Evolutionary conservation across 1,284 basidiomycete genomes (phyloP), one percentile per base, ranked within the genome.

Genomic region (Exobasidium rhododendri): DNA sequence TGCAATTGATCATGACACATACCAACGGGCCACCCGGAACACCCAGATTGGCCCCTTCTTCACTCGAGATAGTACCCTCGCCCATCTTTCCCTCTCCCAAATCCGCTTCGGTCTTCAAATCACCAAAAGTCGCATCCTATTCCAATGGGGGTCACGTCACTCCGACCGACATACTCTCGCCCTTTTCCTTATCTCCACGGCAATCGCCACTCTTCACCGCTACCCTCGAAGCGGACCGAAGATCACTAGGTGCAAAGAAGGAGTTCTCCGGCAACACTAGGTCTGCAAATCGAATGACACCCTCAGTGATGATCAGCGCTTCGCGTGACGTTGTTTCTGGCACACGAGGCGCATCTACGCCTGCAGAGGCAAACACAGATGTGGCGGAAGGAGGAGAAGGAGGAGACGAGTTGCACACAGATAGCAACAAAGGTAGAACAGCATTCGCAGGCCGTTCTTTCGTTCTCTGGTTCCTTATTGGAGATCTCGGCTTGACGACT

Each of bases 391-490:
- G 17, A 6, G 52, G 14, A 4, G 13, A 22, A 55, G 52, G 14
- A 4, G 29, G 13, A 32, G 29, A 26, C 2, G 52, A 44, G 22
- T 40, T 10, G 7, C 35, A 40, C 35, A 40, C 35, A 10, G 43
- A 22, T n/a, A 14, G 43, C n/a, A n/a, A n/a, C n/a, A n/a, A n/a
- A n/a, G n/a, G n/a, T n/a, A n/a, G 50, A 28, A 13, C 3, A 13
- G 3, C 13, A 3, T 2, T 32, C 50, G 17, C 31, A 55, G 13
- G 29, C 20, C 28, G 47, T 13, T 70, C 67, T 1, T 74, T 72
- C 29, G 17, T 74, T 17, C 58, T 69, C 2, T 74, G 73, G 73
- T 73, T 71, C 53, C 55, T 74, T 43, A 55, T 74, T 7, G 73
- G 73, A 4, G 73, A 74, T 50, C 52, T 74, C 13, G 67, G 69